Conservation (phyloP, 1,284 basidiomycete species). For the Mycosarcoma mackinlayi region DNA sequence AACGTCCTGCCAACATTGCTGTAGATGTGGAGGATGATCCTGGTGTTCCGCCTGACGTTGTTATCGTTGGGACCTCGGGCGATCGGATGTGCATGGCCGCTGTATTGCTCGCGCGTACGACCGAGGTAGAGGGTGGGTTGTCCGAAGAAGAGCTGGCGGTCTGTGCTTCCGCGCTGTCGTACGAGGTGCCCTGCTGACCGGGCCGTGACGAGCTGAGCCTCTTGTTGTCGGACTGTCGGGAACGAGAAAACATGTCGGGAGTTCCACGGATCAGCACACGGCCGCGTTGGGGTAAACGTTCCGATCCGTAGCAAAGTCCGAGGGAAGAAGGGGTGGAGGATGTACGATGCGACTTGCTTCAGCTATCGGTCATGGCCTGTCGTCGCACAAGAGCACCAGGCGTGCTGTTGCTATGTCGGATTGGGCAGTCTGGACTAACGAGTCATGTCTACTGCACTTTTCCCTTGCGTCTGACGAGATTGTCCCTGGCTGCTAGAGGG, state of each 20-base stretch:
- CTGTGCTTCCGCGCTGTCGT: slow-evolving; percentile 1
- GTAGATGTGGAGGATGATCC: slow-evolving; percentile 14
- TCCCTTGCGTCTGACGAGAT: background rate
- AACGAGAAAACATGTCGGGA: slow-evolving; percentile 28
- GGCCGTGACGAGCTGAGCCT: slow-evolving; percentile 16
- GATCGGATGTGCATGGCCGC: slow-evolving; percentile 14
- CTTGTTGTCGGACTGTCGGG: slow-evolving; percentile 22
- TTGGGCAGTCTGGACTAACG: too few relatives aligned
- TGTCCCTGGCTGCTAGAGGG: too few relatives aligned
- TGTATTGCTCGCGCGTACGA: slow-evolving; percentile 1
- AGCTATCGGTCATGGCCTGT: background rate
- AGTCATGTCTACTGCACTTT: too few relatives aligned
- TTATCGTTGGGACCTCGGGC: slow-evolving; percentile 28
- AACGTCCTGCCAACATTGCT: background rate
- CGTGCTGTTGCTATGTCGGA: too few relatives aligned
- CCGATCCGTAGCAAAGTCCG: slow-evolving; percentile 2
- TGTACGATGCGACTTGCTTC: background rate
- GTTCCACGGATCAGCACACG: too few relatives aligned
- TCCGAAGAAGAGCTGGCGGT: background rate
- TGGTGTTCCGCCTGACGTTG: slow-evolving; percentile 26
- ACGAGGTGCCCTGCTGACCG: slow-evolving; percentile 1
- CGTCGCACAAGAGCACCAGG: too few relatives aligned
- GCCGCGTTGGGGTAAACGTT: too few relatives aligned
- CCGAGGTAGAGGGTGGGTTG: background rate
- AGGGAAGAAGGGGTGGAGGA: background rate